Base-by-base conservation (phyloP, 768 basidiomycete genomes). In the Tremella yokohamensis region DNA sequence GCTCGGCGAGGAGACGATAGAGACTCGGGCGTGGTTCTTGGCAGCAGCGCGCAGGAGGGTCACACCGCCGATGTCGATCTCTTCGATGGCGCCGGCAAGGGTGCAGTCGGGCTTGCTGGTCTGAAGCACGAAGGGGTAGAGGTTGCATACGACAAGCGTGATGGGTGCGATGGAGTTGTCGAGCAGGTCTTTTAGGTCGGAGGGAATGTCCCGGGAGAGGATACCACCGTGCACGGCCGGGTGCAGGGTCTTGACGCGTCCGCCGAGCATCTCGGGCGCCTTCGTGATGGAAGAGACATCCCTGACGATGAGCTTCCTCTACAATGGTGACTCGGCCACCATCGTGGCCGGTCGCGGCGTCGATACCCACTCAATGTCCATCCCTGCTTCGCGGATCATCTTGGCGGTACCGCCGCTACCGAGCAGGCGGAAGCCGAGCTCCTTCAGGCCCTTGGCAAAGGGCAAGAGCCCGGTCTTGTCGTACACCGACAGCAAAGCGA, bases 151-250 rank as follows among this genome's bases (percentile, higher is more conserved):
- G 57, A 99, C 94, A 80, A 99, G 87, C 56, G 88, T 86, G 79
- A 98, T 97, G 61, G 89, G 89, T 6, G 88, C 84, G 77, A 99
- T 98, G 58, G 80, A 81, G 71, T 94, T 91, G 7, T 85, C 80
- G 25, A 83, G 79, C 52, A 98, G 83, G 76, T 99, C 96, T 54
- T 83, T 81, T 64, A 91, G 83, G 78, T 99, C 96, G 9, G 90
- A 90, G 3, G 87, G 84, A 64, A 92, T 94, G 52, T 86, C 83
- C 18, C 96, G 87, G 4, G 96, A 92, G 42, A 99, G 85, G 64
- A 99, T 99, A 25, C 93, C 96, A 75, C 96, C 96, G 69, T 99
- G 96, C 18, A 99, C 90, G 12, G 88, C 92, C 47, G 96, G 96
- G 71, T 99, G 96, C 9, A 99, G 84, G 1, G 96, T 99, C 80